Evolutionary conservation across 306 rosid species (phyloP).

Genomic region (Fragaria nilgerrensis): DNA sequence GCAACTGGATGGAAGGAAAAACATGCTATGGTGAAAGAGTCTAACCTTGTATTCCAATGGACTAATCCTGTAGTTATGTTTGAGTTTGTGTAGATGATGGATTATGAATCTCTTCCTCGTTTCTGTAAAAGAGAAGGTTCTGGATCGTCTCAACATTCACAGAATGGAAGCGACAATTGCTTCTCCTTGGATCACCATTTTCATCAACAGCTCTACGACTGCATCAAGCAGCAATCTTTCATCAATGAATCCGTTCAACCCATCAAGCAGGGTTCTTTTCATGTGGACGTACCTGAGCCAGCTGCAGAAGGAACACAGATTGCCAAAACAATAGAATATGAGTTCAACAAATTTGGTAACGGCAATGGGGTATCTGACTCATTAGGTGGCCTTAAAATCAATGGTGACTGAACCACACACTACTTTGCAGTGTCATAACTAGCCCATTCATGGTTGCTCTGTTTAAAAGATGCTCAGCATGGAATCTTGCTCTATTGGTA

Average conservation of each 20-base stretch:
- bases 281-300: constrained; percentile 67
- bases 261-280: constrained; percentile 80
- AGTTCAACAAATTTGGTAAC: constrained; percentile 51
- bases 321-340: constrained; percentile 62
- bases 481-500: constrained; percentile 20
- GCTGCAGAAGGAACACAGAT: constrained; percentile 49
- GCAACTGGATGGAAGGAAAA: constrained; percentile 3
- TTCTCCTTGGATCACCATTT: constrained; percentile 80
- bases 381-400: constrained; percentile 41
- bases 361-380: constrained; percentile 42
- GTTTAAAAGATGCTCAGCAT: constrained; percentile 18
- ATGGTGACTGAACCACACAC: constrained; percentile 19
- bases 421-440: constrained; percentile 3
- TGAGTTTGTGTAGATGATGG: constrained; percentile 76
- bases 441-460: neutral
- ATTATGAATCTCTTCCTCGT: constrained; percentile 76
- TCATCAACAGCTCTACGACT: constrained; percentile 77
- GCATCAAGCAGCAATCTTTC: constrained; percentile 65
- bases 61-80: constrained; percentile 25
- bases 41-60: constrained; percentile 13
- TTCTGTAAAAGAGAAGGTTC: constrained; percentile 81
- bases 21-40: neutral
- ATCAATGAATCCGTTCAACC: constrained; percentile 38
- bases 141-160: constrained; percentile 61
- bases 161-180: constrained; percentile 52